Conservation (phyloP, 148 eudicot species). For the Rhododendron ferrugineum region DNA sequence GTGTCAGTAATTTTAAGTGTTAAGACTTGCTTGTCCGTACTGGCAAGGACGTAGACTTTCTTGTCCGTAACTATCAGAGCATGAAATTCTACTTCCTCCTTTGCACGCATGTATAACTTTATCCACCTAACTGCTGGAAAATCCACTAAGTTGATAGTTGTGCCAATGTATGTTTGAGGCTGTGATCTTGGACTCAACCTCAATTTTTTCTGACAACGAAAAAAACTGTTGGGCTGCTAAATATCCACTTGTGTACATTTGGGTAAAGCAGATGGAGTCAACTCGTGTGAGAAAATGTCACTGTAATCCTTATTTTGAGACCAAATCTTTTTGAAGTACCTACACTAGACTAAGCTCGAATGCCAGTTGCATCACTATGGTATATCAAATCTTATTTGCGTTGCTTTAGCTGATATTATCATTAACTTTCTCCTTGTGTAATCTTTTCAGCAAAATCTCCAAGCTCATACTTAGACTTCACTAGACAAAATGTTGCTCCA, state of each 20-base stretch:
- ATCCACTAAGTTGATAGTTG: not conserved
- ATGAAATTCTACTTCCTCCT: not conserved
- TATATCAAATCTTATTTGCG: not conserved
- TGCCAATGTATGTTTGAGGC: not conserved
- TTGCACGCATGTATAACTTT: not conserved
- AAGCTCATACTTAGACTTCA: not conserved
- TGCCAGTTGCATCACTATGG: not conserved
- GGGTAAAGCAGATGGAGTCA: not conserved
- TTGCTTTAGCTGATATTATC: not conserved
- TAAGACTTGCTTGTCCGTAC: not conserved
- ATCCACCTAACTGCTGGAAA: not conserved
- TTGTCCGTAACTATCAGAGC: not conserved
- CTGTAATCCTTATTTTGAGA: not conserved
- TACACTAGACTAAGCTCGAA: not conserved
- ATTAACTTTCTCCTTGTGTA: not conserved
- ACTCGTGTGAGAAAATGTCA: not conserved
- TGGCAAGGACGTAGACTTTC: not conserved
- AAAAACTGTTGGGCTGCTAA: not conserved
- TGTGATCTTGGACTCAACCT: not conserved
- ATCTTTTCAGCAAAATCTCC: not conserved
- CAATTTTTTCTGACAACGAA: not conserved
- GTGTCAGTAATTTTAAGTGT: not conserved
- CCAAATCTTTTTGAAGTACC: not conserved
- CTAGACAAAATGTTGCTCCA: not conserved
- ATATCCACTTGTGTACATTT: constrained; percentile 1